Percentiles rank a stretch among this genome's conserved stretches.
Evolutionary conservation across 2,329 filamentous ascomycete species (phyloP).

Genomic region (Aspergillus clavatus): DNA sequence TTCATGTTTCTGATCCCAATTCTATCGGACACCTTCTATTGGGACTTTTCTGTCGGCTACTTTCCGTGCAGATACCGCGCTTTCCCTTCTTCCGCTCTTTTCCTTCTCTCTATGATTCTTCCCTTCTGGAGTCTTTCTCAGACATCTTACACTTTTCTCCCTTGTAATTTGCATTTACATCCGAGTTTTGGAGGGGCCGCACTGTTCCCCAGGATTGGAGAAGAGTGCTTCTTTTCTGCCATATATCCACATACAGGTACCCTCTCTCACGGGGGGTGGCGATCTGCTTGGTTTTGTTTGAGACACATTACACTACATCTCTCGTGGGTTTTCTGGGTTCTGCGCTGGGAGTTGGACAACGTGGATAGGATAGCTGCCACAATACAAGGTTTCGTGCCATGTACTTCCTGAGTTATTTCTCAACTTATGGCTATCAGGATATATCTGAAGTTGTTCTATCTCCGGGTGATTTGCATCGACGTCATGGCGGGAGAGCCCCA

Average conservation of each 20-base stretch:
- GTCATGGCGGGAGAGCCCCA: too few relatives aligned
- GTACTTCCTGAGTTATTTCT: not conserved
- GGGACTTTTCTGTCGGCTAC: not conserved
- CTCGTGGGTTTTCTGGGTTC: not conserved
- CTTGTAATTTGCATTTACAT: not conserved
- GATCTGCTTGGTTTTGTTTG: constrained; percentile 3
- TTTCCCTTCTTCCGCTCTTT: not conserved
- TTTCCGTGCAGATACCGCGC: not conserved
- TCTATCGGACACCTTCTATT: not conserved
- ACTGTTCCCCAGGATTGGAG: not conserved
- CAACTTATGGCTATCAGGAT: too few relatives aligned
- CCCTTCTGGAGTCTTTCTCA: constrained; percentile 1
- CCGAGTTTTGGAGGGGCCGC: not conserved
- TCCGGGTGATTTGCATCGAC: too few relatives aligned
- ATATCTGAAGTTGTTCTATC: too few relatives aligned
- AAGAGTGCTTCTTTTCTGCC: constrained; percentile 1
- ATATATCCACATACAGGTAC: constrained; percentile 18
- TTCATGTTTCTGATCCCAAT: constrained; percentile 10
- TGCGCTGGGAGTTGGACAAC: constrained; percentile 1
- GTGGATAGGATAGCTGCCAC: too few relatives aligned
- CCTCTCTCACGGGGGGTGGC: constrained; percentile 4
- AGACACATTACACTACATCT: not conserved
- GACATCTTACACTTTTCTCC: not conserved
- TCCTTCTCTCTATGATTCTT: too few relatives aligned
- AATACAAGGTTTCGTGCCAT: not conserved